Evolutionary conservation across 306 rosid genomes (phyloP).

Genomic region (Cucurbita argyrosperma): DNA sequence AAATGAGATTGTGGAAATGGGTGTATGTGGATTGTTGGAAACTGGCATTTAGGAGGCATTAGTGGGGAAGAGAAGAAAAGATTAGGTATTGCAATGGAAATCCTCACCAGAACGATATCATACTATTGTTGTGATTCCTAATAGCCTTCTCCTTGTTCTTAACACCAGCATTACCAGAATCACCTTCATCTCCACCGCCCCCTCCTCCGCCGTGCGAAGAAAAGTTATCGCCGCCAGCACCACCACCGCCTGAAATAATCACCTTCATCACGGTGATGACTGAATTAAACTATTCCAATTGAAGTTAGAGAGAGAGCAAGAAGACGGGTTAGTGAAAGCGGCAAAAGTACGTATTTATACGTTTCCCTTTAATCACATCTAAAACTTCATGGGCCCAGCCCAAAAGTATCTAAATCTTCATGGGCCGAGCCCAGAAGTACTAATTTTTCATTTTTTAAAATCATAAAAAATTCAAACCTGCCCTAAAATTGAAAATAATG

Average conservation of each 20-base stretch:
- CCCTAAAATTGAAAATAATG: not conserved
- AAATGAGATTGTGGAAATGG: constrained; percentile 54
- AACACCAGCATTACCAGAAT: too few species aligned
- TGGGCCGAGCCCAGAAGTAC: not conserved
- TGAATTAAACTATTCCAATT: constrained; percentile 9
- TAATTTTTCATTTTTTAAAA: not conserved
- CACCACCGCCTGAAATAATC: too few species aligned
- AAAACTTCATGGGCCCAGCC: not conserved
- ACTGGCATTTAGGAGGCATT: constrained; percentile 83
- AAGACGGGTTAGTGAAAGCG: constrained; percentile 20
- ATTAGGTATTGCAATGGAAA: constrained; percentile 81
- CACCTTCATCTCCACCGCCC: too few species aligned
- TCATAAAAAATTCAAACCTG: not conserved
- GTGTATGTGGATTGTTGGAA: constrained; percentile 60
- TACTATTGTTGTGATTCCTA: too few species aligned
- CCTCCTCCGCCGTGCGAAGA: too few species aligned
- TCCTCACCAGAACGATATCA: constrained; percentile 32
- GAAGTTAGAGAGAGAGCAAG: constrained; percentile 22
- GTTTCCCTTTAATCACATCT: not conserved
- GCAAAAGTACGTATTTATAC: constrained; percentile 13
- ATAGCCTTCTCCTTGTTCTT: too few species aligned
- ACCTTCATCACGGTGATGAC: not conserved
- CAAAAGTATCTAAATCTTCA: not conserved
- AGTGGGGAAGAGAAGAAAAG: constrained; percentile 94
- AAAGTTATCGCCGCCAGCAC: too few species aligned